phyloP scores from a whole-genome alignment of 1,139 yeast species.

The Wickerhamiella infanticola region DNA sequence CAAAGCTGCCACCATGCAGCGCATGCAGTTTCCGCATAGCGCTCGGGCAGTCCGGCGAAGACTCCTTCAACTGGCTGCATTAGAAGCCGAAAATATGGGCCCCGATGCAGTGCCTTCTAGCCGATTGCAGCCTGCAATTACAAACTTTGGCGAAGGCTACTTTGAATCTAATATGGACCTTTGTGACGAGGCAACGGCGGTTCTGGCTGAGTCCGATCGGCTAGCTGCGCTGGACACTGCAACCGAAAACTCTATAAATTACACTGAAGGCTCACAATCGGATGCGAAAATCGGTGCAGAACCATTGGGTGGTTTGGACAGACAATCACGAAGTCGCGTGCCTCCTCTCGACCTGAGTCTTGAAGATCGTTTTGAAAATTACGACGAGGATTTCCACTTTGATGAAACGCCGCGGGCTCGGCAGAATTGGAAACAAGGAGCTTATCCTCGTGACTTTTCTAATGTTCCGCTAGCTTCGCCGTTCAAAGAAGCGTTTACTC shows the following conservation, averaged over 20 bases:
- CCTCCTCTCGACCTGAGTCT: background rate
- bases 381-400: background rate
- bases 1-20: constrained; percentile 17
- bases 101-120: background rate
- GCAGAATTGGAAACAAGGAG: background rate
- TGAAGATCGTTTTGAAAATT: background rate
- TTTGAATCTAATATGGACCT: background rate
- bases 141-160: background rate
- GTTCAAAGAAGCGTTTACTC: constrained; percentile 15
- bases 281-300: background rate
- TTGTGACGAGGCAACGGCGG: constrained; percentile 1
- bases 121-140: background rate
- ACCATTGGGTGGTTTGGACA: background rate
- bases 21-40: constrained; percentile 22
- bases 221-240: constrained; percentile 1
- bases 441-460: background rate
- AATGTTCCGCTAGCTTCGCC: constrained; percentile 18
- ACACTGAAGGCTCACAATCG: background rate
- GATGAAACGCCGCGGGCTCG: constrained; percentile 1
- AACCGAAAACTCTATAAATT: background rate
- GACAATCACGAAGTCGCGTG: background rate
- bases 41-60: constrained; percentile 21
- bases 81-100: constrained; percentile 4
- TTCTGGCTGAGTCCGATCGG: background rate
- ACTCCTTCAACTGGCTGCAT: constrained; percentile 17